Evolutionary conservation across 768 basidiomycete genomes (phyloP).

Genomic region (Tricholoma terreum): DNA sequence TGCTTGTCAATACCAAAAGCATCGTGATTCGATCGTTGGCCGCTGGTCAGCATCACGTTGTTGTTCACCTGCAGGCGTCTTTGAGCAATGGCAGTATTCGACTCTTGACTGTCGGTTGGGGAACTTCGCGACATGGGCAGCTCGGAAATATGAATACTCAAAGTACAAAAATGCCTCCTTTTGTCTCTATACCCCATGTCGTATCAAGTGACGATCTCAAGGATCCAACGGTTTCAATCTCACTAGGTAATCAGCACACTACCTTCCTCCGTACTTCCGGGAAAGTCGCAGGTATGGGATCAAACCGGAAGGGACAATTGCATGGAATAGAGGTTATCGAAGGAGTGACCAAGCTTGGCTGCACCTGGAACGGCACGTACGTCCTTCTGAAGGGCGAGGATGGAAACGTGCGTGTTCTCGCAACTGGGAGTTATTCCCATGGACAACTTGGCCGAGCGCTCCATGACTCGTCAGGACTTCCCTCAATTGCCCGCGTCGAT

Average conservation of each 20-base stretch:
- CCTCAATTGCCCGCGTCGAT: conserved; percentile 23
- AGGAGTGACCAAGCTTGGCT: conserved; percentile 35
- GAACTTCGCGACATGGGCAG: conserved; percentile 81
- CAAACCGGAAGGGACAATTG: conserved; percentile 69
- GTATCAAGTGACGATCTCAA: conserved; percentile 29
- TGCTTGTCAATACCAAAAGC: conserved; percentile 17
- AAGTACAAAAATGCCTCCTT: conserved; percentile 22
- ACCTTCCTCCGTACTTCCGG: conserved; percentile 58
- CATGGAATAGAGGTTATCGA: conserved; percentile 28
- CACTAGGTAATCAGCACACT: conserved; percentile 44
- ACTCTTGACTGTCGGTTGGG: conserved; percentile 69
- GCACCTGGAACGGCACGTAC: conserved; percentile 84
- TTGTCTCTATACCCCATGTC: conserved; percentile 30
- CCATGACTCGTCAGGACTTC: background rate
- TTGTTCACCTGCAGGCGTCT: conserved; percentile 40
- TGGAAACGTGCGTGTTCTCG: conserved; percentile 25
- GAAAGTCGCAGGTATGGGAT: conserved; percentile 53
- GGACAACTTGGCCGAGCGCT: conserved; percentile 60
- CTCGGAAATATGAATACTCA: conserved; percentile 44
- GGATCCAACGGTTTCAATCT: conserved; percentile 32
- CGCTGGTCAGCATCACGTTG: conserved; percentile 72
- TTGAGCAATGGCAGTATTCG: conserved; percentile 16
- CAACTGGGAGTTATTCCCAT: conserved; percentile 55
- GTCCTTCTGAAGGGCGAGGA: conserved; percentile 26
- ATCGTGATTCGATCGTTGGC: conserved; percentile 42